These are phyloP conservation scores for Cicer yamashitae DNA, from an alignment of 306 rosid species.

Conservation along the genomic window DNA sequence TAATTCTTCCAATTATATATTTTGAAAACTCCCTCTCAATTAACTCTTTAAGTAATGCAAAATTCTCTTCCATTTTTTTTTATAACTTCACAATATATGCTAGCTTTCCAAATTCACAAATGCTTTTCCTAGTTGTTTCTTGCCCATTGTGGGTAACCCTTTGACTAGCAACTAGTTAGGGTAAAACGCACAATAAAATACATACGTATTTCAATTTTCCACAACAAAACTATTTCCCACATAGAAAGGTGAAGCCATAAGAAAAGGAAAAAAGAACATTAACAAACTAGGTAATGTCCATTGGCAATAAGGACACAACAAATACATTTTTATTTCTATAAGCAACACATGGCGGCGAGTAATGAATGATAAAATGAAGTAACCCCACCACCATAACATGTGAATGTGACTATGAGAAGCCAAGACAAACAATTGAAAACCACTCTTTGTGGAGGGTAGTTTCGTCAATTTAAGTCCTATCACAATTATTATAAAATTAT, in stretches of 20 bases:
- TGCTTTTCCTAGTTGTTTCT: conserved; percentile 16
- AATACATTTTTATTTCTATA: conserved; percentile 25
- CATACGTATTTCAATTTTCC: conserved; percentile 36
- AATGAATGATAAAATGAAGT: conserved; percentile 42
- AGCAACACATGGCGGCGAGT: conserved; percentile 56
- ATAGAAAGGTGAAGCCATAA: neutral
- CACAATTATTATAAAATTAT: conserved; percentile 33
- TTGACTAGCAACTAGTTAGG: conserved; percentile 38
- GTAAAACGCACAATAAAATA: conserved; percentile 33
- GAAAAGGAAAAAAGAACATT: neutral
- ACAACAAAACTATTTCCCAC: conserved; percentile 31
- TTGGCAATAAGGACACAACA: conserved; percentile 18
- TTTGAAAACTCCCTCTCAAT: too few species aligned
- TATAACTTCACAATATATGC: too few species aligned
- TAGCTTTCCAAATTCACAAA: neutral
- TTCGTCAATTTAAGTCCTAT: conserved; percentile 49
- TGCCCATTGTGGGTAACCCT: conserved; percentile 3
- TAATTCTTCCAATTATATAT: too few species aligned
- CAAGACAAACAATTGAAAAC: conserved; percentile 42
- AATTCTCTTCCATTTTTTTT: too few species aligned
- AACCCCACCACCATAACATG: conserved; percentile 49
- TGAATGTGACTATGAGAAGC: conserved; percentile 43
- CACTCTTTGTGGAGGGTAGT: conserved; percentile 45
- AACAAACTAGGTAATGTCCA: conserved; percentile 32
- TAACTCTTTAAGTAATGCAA: too few species aligned